Base-by-base conservation (phyloP, 2,329 filamentous ascomycete genomes). In the Phyllosticta paracitricarpa region DNA sequence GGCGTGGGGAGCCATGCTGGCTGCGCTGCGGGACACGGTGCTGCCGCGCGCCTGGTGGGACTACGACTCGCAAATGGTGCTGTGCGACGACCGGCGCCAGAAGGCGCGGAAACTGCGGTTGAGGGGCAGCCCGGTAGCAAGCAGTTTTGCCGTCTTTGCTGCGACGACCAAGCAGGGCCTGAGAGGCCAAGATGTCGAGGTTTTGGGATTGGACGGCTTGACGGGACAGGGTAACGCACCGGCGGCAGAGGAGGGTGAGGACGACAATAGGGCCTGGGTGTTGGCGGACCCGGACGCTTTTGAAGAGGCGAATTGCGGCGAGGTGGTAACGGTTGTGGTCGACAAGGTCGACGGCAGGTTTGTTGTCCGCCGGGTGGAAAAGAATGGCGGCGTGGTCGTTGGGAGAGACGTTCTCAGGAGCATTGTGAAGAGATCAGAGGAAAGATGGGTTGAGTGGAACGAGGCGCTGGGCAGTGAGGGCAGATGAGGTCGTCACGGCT, bases 241-340 rank as follows among this genome's bases (percentile, higher is more conserved):
- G 33, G 14, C 12, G n/a, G 72, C 67, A 70, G 63, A 30, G 56
- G 40, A 53, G 56, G 52, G 25, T 10, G 51, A 58, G 58, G 65
- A 56, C 35, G 64, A 66, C 17, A 67, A 70, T 61, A 71, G 62
- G 54, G 56, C 63, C 35, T 96, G 91, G 90, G 78, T 97, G 2
- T 75, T 99, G 62, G 84, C 89, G 6, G 94, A 99, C 76, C 91
- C 91, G 2, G 94, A 99, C 76, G 84, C 85, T 24, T 87, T 96
- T 67, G 94, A 99, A 77, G 94, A 97, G 77, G 84, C 82, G 8
- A 76, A 96, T 53, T 96, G 91, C 70, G 81, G 86, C 64, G 94
- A 99, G 79, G 82, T 76, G n/a, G 78, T 94, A n/a, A 92, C 87
- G 2, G 77, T 96, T 35, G 86, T 94, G 56, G 84, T 96, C n/a